phyloP scores from a whole-genome alignment of 1,284 basidiomycete species.

The Cutaneotrichosporon sp. region DNA sequence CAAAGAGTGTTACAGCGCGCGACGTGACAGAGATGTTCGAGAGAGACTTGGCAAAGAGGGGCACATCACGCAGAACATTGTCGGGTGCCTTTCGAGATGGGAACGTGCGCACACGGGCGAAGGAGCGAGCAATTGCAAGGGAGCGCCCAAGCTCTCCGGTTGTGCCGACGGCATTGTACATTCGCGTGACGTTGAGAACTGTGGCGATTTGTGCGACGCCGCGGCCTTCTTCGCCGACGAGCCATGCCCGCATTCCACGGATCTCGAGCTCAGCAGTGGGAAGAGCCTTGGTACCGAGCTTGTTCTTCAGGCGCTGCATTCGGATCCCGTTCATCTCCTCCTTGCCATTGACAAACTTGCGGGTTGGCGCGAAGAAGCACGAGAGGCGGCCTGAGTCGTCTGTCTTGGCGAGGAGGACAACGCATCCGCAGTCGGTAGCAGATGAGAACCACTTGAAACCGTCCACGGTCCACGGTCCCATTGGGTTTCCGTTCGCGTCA shows the following conservation, averaged over 20 bases:
- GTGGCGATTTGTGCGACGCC: slow-evolving; percentile 67
- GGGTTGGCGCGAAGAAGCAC: slow-evolving; percentile 56
- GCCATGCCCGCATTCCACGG: slow-evolving; percentile 59
- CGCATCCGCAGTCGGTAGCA: slow-evolving; percentile 57
- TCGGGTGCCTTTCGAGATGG: slow-evolving; percentile 51
- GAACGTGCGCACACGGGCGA: slow-evolving; percentile 55
- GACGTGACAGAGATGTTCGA: slow-evolving; percentile 59
- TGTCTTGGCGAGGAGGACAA: slow-evolving; percentile 17
- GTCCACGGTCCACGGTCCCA: slow-evolving; percentile 49
- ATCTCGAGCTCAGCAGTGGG: slow-evolving; percentile 74
- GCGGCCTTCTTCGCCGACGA: slow-evolving; percentile 59
- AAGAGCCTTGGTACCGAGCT: slow-evolving; percentile 68
- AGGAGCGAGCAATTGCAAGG: slow-evolving; percentile 61
- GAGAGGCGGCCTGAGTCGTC: slow-evolving; percentile 57
- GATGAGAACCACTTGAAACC: slow-evolving; percentile 82
- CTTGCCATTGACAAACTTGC: slow-evolving; percentile 47
- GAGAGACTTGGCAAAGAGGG: slow-evolving; percentile 57
- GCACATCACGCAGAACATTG: slow-evolving; percentile 53
- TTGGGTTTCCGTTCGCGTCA: slow-evolving; percentile 16
- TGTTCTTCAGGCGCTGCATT: slow-evolving; percentile 71
- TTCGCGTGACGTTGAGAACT: slow-evolving; percentile 69
- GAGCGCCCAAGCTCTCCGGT: slow-evolving; percentile 58
- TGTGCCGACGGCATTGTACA: slow-evolving; percentile 56
- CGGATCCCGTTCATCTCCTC: slow-evolving; percentile 61
- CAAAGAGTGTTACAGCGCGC: slow-evolving; percentile 60